Conservation (phyloP, 495 filamentous ascomycete species). For the Alectoria sarmentosa region DNA sequence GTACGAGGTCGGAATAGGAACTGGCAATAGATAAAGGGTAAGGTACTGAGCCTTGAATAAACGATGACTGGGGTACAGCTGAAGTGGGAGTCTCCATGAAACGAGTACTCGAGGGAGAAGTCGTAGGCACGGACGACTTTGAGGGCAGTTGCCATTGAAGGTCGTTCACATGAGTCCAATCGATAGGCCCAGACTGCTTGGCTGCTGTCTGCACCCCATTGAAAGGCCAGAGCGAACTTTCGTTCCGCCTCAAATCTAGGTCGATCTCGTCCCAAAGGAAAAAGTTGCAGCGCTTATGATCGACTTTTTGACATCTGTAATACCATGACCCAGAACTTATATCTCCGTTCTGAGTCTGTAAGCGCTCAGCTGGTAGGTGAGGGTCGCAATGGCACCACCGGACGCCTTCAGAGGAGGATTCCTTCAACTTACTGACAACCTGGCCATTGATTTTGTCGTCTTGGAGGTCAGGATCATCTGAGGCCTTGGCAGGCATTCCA, state of each 20-base stretch:
- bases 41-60: conserved; percentile 25
- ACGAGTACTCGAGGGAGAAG: conserved; percentile 31
- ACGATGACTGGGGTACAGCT: conserved; percentile 33
- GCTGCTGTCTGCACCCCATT: conserved; percentile 25
- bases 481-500: conserved; percentile 58
- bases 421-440: too few species aligned
- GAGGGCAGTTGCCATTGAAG: conserved; percentile 39
- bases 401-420: too few species aligned
- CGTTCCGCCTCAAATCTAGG: too few species aligned
- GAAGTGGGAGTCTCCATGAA: conserved; percentile 30
- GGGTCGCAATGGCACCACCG: too few species aligned
- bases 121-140: conserved; percentile 18
- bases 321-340: too few species aligned
- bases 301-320: too few species aligned
- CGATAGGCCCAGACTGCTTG: conserved; percentile 35
- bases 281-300: too few species aligned
- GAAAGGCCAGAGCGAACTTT: conserved; percentile 25
- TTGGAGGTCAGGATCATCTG: conserved; percentile 49
- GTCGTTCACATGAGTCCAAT: conserved; percentile 28
- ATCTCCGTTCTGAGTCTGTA: too few species aligned
- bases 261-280: too few species aligned
- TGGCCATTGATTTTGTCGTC: conserved; percentile 51
- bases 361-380: too few species aligned
- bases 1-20: conserved; percentile 32
- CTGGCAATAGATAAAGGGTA: conserved; percentile 29